Conservation (phyloP, 164 flowering plant species). For the Tetrastigma voinierianum region DNA sequence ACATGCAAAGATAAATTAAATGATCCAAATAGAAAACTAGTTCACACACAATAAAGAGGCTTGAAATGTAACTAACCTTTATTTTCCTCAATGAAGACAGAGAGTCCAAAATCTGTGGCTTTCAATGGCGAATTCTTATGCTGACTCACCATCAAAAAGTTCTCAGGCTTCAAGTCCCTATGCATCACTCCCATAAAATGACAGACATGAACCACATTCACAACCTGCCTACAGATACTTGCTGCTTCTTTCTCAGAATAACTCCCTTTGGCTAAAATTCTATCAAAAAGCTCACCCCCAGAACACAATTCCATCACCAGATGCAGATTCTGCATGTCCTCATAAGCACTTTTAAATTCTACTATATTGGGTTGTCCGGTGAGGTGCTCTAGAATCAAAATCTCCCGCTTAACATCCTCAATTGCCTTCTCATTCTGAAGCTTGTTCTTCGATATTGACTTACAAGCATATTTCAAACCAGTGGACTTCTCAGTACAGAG, state of each 20-base stretch:
- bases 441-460: conserved; percentile 67
- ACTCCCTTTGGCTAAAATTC: conserved; percentile 57
- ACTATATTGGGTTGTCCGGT: conserved; percentile 89
- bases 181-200: conserved; percentile 97
- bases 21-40: conserved; percentile 25
- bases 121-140: conserved; percentile 62
- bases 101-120: conserved; percentile 85
- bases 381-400: conserved; percentile 63
- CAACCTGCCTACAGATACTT: conserved; percentile 55
- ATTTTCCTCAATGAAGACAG: conserved; percentile 69
- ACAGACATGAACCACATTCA: conserved; percentile 85
- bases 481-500: conserved; percentile 67
- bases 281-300: conserved; percentile 89
- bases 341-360: conserved; percentile 78
- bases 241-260: conserved; percentile 82
- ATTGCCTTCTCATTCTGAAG: conserved; percentile 44
- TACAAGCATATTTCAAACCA: conserved; percentile 69
- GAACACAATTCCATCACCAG: conserved; percentile 90
- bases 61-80: conserved; percentile 40
- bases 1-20: no score
- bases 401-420: conserved; percentile 73
- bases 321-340: conserved; percentile 58
- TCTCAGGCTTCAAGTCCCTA: conserved; percentile 93
- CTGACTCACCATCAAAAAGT: conserved; percentile 61
- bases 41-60: conserved; percentile 10